Conservation (phyloP, 164 flowering plant species). For the Umbellularia californica region DNA sequence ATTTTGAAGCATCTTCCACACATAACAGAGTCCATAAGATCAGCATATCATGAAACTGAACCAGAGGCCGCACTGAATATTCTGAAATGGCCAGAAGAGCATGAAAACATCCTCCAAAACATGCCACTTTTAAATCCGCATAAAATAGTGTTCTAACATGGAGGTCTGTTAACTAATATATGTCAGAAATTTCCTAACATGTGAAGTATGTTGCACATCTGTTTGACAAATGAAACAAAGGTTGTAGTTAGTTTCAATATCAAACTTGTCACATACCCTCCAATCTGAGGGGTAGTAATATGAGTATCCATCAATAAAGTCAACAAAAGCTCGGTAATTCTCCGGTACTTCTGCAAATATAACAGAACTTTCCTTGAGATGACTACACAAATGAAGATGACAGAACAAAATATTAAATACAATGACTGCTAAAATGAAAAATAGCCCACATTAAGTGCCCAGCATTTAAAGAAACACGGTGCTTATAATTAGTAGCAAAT, state of each 20-base stretch:
- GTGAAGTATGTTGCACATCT: neutral
- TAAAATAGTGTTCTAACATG: no score
- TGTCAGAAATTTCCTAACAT: neutral
- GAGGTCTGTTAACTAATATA: no score
- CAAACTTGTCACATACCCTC: constrained; percentile 41
- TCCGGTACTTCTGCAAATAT: constrained; percentile 51
- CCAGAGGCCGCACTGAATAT: neutral
- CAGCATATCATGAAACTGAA: no score
- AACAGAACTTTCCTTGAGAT: constrained; percentile 1
- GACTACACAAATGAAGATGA: neutral
- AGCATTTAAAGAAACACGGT: neutral
- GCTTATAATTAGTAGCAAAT: neutral
- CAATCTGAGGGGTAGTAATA: constrained; percentile 86
- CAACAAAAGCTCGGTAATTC: constrained; percentile 59
- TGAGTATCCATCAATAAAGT: constrained; percentile 71
- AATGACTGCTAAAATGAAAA: neutral
- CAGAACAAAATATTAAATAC: neutral
- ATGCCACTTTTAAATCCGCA: neutral
- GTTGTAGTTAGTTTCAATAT: neutral
- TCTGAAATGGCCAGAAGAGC: neutral
- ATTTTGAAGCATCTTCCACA: neutral
- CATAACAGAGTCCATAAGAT: neutral
- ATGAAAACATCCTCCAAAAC: neutral
- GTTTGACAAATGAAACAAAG: neutral
- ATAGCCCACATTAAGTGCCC: neutral